Base-by-base conservation (phyloP, 768 basidiomycete genomes). In the Tricholoma furcatifolium region DNA sequence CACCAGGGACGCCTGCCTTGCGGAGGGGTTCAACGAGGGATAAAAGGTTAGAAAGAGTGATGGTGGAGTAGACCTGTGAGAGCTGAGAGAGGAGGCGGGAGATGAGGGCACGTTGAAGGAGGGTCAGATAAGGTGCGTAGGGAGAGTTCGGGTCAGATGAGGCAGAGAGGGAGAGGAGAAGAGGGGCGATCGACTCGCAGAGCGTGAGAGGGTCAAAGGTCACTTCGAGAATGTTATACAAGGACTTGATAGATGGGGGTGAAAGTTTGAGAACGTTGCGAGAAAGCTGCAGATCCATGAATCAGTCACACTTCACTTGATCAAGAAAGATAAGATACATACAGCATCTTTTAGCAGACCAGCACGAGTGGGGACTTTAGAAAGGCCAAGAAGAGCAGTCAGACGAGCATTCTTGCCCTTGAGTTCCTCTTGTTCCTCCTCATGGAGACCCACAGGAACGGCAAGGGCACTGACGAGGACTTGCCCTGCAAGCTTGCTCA, bases 391-490 rank as follows among this genome's bases (percentile, higher is more conserved):
- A 10, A 98, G 78, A 10, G 93, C 83, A 20, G 92, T 88, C 46
- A 97, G 76, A 23, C 93, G 79, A n/a, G 79, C 78, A 61, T 81
- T 85, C 72, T 85, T 88, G 56, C 85, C 85, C 51, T 78, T 74
- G 42, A 73, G 62, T 54, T 76, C 75, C 8, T 77, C 77, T 20
- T 73, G 70, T 38, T 75, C 79, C 51, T 73, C 78, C 47, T 67
- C 69, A 17, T 82, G 77, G 3, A 74, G 67, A 2, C 85, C 86
- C 27, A 98, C 87, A 4, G 96, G 96, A 4, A 99, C 94, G 20
- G 95, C 93, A 21, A 99, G 83, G 0, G 96, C 89, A 59, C 87
- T 89, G 58, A 98, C 84, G 54, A 98, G 83, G 17, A 97, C 96
- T 68, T 94, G 91, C 1, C 89, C 91, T 0, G 95, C 91, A 36